Conservation (phyloP, 2,329 filamentous ascomycete species). For the Aureobasidium melanogenum region DNA sequence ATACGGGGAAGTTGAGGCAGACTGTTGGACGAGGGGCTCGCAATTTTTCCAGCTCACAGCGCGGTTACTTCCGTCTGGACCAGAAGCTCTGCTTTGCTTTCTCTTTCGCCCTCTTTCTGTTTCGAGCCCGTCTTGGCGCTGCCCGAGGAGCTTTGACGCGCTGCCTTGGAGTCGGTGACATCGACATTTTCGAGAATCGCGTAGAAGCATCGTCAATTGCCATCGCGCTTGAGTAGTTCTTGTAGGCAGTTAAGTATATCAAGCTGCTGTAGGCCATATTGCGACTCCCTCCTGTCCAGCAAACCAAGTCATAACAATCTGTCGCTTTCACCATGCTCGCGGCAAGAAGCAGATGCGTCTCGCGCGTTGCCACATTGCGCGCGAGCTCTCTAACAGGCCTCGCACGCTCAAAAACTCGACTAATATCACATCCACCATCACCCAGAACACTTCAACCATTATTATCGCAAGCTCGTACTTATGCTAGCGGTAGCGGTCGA, state of each 20-base stretch:
- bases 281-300: not conserved
- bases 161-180: not conserved
- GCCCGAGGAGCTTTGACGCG: not conserved
- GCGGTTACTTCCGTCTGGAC: not conserved
- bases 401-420: not conserved
- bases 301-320: not conserved
- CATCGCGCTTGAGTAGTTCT: not conserved
- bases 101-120: not conserved
- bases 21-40: constrained; percentile 8
- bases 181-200: constrained; percentile 9
- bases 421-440: constrained; percentile 8
- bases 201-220: constrained; percentile 9
- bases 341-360: constrained; percentile 2
- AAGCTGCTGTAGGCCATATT: not conserved
- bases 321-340: constrained; percentile 7
- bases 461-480: constrained; percentile 32
- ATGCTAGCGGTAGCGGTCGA: constrained; percentile 40
- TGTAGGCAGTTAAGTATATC: constrained; percentile 7
- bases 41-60: not conserved
- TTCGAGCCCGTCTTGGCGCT: not conserved
- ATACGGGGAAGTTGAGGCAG: constrained; percentile 8
- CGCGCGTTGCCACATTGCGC: not conserved
- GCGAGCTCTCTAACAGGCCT: not conserved
- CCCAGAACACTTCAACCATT: not conserved
- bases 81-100: not conserved